phyloP scores from a whole-genome alignment of 805 yeast species.

The Ogataea parapolymorpha region DNA sequence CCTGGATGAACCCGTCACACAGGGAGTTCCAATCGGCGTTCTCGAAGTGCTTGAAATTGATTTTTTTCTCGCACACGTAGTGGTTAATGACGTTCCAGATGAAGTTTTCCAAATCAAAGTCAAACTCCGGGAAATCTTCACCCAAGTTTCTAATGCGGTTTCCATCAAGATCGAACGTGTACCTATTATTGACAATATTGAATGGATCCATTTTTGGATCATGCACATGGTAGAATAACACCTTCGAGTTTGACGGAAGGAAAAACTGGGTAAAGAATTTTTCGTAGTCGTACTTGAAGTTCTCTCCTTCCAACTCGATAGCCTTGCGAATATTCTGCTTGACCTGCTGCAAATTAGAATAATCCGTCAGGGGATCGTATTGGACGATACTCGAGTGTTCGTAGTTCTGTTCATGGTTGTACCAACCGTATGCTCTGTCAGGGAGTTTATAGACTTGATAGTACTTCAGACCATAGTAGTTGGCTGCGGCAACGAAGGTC shows the following conservation, averaged over 20 bases:
- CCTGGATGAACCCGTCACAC: conserved; percentile 29
- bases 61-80: conserved; percentile 31
- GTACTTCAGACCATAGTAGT: conserved; percentile 44
- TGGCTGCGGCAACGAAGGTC: conserved; percentile 70
- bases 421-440: conserved; percentile 34
- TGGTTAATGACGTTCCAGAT: conserved; percentile 34
- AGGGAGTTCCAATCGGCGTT: conserved; percentile 18
- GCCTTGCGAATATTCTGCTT: conserved; percentile 20
- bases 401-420: conserved; percentile 28
- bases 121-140: conserved; percentile 31
- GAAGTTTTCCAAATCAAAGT: conserved; percentile 33
- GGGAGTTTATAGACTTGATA: conserved; percentile 49
- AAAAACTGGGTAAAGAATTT: conserved; percentile 26
- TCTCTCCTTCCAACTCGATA: conserved; percentile 24
- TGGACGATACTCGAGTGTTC: conserved; percentile 36
- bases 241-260: conserved; percentile 28
- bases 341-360: conserved; percentile 25
- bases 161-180: conserved; percentile 29
- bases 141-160: conserved; percentile 34
- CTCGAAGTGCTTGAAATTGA: conserved; percentile 24
- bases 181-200: conserved; percentile 30
- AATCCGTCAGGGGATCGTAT: conserved; percentile 34
- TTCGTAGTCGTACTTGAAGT: conserved; percentile 29
- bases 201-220: conserved; percentile 56
- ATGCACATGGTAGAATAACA: conserved; percentile 45